phyloP scores from a whole-genome alignment of 306 rosid species.

The Prunus mongolica region DNA sequence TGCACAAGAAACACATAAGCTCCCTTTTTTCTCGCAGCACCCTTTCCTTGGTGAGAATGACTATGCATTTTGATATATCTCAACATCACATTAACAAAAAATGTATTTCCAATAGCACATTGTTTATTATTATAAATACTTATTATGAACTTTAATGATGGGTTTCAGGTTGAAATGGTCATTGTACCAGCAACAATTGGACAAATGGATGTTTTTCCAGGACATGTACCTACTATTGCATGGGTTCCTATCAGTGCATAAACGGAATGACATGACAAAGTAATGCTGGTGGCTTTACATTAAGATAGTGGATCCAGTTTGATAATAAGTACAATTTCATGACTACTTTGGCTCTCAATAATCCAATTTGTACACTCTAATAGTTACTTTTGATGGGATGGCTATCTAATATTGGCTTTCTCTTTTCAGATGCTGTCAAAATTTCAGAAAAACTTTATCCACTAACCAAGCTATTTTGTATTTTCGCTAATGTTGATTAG shows the following conservation, averaged over 20 bases:
- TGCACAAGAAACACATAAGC: no score
- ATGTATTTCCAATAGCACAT: background rate
- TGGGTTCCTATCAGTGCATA: background rate
- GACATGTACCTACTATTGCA: background rate
- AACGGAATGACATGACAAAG: background rate
- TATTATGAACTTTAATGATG: background rate
- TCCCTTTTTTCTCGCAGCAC: background rate
- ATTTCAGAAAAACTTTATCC: background rate
- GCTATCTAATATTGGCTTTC: background rate
- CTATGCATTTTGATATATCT: background rate
- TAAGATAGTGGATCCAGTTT: background rate
- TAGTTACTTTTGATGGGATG: background rate
- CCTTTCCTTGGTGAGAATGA: background rate
- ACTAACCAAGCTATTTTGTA: background rate
- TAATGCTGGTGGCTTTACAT: background rate
- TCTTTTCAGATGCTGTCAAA: background rate
- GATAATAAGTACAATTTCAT: background rate
- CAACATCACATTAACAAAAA: background rate
- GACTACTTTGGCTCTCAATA: background rate
- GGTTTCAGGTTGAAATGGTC: background rate
- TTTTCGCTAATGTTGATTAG: background rate
- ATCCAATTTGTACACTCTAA: background rate
- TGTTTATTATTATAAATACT: background rate
- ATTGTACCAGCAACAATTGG: background rate
- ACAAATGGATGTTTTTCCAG: background rate